Percentiles rank a stretch among this genome's conserved stretches.
Conservation (phyloP, 1,139 yeast genomes). For the Saccharomyces hybrid region DNA sequence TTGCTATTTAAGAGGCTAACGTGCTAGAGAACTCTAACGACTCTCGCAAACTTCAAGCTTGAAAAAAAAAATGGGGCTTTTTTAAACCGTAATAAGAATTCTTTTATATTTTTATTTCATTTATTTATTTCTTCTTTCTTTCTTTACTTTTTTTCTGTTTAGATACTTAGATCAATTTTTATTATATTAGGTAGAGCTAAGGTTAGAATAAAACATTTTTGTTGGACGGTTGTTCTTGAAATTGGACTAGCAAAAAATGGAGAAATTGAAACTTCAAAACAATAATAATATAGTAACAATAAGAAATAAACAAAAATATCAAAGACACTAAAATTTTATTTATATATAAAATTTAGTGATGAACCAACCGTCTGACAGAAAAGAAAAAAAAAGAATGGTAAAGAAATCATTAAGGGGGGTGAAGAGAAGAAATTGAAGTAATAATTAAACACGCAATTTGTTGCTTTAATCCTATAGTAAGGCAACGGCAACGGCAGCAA, state of each 20-base stretch:
- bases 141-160: neutral
- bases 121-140: neutral
- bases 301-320: neutral
- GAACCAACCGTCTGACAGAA: neutral
- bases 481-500: slow-evolving; percentile 56
- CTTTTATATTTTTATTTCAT: neutral
- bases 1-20: neutral
- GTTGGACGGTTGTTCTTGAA: neutral
- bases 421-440: neutral
- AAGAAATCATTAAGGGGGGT: neutral
- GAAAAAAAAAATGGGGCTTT: neutral
- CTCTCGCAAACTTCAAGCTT: neutral
- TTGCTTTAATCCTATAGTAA: slow-evolving; percentile 41
- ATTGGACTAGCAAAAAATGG: neutral
- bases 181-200: neutral
- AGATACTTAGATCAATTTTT: neutral
- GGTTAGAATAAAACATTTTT: neutral
- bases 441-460: neutral
- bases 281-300: neutral
- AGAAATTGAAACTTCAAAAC: neutral
- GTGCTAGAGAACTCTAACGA: neutral
- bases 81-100: neutral
- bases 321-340: neutral
- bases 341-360: neutral
- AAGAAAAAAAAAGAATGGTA: neutral